These are phyloP conservation scores for Boletellus ananas DNA, from an alignment of 768 basidiomycete genomes.

Conservation along the genomic window DNA sequence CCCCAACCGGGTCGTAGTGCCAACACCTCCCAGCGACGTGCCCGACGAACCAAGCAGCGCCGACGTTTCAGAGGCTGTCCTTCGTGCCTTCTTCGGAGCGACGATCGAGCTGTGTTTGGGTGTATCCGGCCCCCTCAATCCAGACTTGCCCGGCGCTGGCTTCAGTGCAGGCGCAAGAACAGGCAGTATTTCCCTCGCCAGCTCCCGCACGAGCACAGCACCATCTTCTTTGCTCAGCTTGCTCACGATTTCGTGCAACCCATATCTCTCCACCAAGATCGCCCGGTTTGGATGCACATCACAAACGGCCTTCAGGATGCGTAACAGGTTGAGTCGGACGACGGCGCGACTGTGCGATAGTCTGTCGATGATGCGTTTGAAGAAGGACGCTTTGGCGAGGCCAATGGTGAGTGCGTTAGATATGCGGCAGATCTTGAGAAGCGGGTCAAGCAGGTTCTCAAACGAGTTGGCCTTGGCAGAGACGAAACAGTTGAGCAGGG, in stretches of 20 bases:
- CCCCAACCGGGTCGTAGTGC: constrained; percentile 27
- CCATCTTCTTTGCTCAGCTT: constrained; percentile 80
- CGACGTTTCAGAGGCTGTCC: constrained; percentile 68
- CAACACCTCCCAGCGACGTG: constrained; percentile 14
- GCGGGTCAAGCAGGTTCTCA: constrained; percentile 88
- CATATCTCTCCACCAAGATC: constrained; percentile 77
- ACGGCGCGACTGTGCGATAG: constrained; percentile 74
- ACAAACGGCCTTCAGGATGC: constrained; percentile 79
- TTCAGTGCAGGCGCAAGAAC: constrained; percentile 68
- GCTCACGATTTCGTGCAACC: constrained; percentile 75
- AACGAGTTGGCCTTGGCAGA: constrained; percentile 85
- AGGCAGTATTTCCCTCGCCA: constrained; percentile 83
- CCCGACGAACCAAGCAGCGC: constrained; percentile 29
- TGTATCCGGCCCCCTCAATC: constrained; percentile 32
- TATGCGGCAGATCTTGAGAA: constrained; percentile 85
- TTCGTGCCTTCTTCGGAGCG: constrained; percentile 61
- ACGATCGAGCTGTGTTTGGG: constrained; percentile 39
- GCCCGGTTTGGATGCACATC: constrained; percentile 87
- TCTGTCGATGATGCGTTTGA: constrained; percentile 82
- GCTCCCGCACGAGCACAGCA: constrained; percentile 85
- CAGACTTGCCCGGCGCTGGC: constrained; percentile 39
- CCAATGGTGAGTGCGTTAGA: constrained; percentile 71
- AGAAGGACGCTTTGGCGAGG: constrained; percentile 78
- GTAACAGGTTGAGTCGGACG: constrained; percentile 84
- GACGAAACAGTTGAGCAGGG: constrained; percentile 75